Base-by-base conservation (phyloP, 192 early-diverging fungal species). In the Gonapodya sp. region DNA sequence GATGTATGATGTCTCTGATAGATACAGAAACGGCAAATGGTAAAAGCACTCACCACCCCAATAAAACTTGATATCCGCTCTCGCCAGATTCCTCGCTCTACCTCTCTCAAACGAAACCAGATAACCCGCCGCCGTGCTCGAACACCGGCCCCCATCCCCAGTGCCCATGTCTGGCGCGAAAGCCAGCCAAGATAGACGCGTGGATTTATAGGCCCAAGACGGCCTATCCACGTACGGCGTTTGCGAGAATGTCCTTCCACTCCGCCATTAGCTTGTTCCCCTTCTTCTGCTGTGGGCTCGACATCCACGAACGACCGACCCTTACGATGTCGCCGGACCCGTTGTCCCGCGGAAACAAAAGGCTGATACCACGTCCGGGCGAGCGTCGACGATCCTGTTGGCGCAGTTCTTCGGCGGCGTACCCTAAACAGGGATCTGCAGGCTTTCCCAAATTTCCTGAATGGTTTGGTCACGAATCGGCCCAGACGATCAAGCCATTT, bases 401-500 rank as follows among this genome's bases (percentile, higher is more conserved):
- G n/a, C 8, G 46, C 24, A 8, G 24, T 64, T 24, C 46, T 8
- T 16, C 46, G 46, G 8, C 46, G 46, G 8, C 46, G 46, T 16
- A 8, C 46, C 46, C 24, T 64, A 16, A 24, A 16, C 46, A 64
- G 24, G 8, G 46, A 64, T 24, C 46, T 24, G 8, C 46, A 64
- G 24, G 24, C 46, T 64, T 64, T 64, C 24, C 8, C 24, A 24
- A 64, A 24, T 24, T 64, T 64, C 46, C 24, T 64, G 8, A 64
- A 79, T 16, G 73, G 46, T 18, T 79, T 79, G 0, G 79, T 35
- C 0, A 74, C 32, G 0, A 36, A 14, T 73, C 73, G 36, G 34
- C 36, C 73, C 30, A 72, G 36, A 0, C 79, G n/a, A 73, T 79
- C 79, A 79, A 79, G 30, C 1, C 36, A 79, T 79, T 79, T 79